Evolutionary conservation across 192 early-diverging fungal genomes (phyloP), one percentile per base, ranked within the genome.

Genomic region (Linnemannia zychae): DNA sequence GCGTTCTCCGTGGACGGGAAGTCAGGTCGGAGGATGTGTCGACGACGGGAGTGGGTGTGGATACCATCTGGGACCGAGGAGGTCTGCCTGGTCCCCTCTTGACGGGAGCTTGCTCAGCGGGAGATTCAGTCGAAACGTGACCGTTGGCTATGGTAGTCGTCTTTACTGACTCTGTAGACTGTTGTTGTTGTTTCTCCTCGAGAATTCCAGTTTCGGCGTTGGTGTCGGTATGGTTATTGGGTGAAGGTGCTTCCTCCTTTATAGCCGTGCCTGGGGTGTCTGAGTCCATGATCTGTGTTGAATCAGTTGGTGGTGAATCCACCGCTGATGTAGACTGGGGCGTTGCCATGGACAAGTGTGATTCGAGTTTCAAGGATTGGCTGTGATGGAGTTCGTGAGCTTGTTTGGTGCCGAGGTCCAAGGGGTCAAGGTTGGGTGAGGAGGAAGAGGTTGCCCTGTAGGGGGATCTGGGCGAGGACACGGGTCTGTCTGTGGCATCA

Each of bases 21-120:
- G 24, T 71, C 49, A 37, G 34, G 24, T 60, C 44, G 40, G 53
- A 52, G 6, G 52, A 28, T 5, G 33, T 75, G 18, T 44, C 74
- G 18, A 40, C 34, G 36, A 20, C 31, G 44, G n/a, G 63, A n/a
- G 28, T 16, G 5, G 75, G 36, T 33, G 38, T 68, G 18, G 47
- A 34, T 28, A 53, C 36, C 24, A 75, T n/a, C 52, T 68, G 60
- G 16, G 68, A 72, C 5, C 81, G 81, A 16, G 75, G 47, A 17
- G 81, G 81, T 67, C 81, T 65, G 31, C 81, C 81, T n/a, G 81
- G 81, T 5, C 75, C 75, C 28, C 75, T 36, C 49, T 77, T 82
- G n/a, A 75, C 52, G 18, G 67, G 67, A 34, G 18, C 65, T 48
- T 13, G 38, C n/a, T 40, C 67, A 40, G 20, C 67, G 34, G 34